Percentiles rank a stretch among this genome's conserved stretches.
phyloP scores from a whole-genome alignment of 805 yeast genomes.

The Wickerhamiella siamensis region DNA sequence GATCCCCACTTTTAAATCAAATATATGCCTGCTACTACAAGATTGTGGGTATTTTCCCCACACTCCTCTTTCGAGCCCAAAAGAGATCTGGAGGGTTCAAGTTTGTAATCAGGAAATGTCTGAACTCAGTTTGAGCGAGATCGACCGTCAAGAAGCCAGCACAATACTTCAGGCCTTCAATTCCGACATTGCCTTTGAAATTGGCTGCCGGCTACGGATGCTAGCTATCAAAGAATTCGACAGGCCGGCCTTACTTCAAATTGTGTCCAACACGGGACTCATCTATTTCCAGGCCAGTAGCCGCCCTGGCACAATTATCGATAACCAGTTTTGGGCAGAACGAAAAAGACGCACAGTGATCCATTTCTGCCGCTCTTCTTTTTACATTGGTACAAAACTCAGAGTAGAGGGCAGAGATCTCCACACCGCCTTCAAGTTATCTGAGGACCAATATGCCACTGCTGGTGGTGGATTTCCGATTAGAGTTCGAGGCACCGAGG shows the following conservation, averaged over 20 bases:
- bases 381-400: constrained; percentile 20
- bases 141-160: constrained; percentile 19
- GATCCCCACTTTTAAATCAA: no score
- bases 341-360: constrained; percentile 20
- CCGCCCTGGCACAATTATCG: constrained; percentile 21
- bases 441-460: constrained; percentile 16
- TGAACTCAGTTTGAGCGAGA: constrained; percentile 8
- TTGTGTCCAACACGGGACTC: constrained; percentile 17
- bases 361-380: constrained; percentile 19
- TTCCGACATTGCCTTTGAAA: constrained; percentile 54
- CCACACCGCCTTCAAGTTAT: constrained; percentile 13
- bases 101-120: no score
- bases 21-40: no score
- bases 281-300: constrained; percentile 20
- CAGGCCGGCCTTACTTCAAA: constrained; percentile 18
- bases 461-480: constrained; percentile 25
- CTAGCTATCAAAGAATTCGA: constrained; percentile 5
- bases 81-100: no score
- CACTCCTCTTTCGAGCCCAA: no score
- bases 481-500: constrained; percentile 21
- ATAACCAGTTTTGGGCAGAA: constrained; percentile 21
- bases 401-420: constrained; percentile 14
- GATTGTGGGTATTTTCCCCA: no score
- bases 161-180: constrained; percentile 19
- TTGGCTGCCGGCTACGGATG: constrained; percentile 54